phyloP scores from a whole-genome alignment of 2,329 filamentous ascomycete species.

The Grosmannia huntii region DNA sequence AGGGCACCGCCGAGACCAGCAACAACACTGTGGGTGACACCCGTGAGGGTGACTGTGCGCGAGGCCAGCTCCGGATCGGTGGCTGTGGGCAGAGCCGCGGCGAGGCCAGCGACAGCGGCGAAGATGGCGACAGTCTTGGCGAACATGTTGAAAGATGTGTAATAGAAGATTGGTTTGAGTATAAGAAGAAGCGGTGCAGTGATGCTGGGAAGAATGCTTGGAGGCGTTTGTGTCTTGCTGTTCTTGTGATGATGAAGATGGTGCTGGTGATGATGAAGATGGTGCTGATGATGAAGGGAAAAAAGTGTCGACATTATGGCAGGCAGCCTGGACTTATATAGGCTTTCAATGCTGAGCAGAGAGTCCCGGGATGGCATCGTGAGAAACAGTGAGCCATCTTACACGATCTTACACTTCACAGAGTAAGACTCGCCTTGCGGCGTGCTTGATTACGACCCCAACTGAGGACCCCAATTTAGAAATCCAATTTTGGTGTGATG shows the following conservation, averaged over 20 bases:
- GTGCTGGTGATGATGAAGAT: neutral
- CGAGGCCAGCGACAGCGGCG: conserved; percentile 15
- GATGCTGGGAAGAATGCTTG: neutral
- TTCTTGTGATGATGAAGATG: neutral
- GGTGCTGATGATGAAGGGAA: neutral
- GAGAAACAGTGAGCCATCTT: neutral
- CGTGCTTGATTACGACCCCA: neutral
- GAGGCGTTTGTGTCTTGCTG: neutral
- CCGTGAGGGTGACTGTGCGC: conserved; percentile 22
- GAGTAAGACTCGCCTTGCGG: neutral
- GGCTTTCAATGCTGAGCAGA: neutral
- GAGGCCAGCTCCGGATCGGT: conserved; percentile 15
- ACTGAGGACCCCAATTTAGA: too few species aligned
- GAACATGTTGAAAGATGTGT: neutral
- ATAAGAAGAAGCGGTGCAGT: neutral
- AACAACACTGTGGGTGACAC: conserved; percentile 32
- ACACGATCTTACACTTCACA: neutral
- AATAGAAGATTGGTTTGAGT: neutral
- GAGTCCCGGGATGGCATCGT: neutral
- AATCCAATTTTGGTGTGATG: neutral
- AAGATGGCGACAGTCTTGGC: conserved; percentile 13
- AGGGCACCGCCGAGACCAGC: conserved; percentile 29
- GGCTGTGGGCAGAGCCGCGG: conserved; percentile 20
- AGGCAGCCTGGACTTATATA: neutral
- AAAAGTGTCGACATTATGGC: neutral